Evolutionary conservation across 306 rosid genomes (phyloP).

Genomic region (Glycine latifolia): DNA sequence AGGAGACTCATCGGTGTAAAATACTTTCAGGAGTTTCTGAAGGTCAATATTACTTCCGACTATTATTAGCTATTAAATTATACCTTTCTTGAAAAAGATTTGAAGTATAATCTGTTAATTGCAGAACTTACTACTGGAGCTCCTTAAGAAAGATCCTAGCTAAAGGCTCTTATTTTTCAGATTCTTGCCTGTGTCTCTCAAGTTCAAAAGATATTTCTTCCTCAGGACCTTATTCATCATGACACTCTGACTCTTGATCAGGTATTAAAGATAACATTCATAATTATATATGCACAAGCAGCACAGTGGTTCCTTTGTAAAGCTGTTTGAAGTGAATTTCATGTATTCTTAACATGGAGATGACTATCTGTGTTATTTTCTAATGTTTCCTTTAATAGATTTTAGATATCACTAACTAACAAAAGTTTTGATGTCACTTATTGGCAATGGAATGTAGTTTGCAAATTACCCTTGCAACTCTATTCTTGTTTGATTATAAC

Average conservation of each 20-base stretch:
- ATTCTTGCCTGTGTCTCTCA: slow-evolving; percentile 94
- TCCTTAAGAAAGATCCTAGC: slow-evolving; percentile 46
- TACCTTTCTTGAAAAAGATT: slow-evolving; percentile 22
- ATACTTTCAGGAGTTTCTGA: slow-evolving; percentile 89
- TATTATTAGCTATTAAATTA: slow-evolving; percentile 5
- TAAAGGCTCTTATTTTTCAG: slow-evolving; percentile 57
- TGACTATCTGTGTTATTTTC: slow-evolving; percentile 1
- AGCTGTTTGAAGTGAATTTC: slow-evolving; percentile 29
- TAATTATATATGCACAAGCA: slow-evolving; percentile 17
- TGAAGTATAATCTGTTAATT: slow-evolving; percentile 42
- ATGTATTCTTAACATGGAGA: slow-evolving; percentile 29
- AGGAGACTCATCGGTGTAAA: slow-evolving; percentile 93
- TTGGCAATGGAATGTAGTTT: slow-evolving; percentile 35
- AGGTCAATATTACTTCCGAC: slow-evolving; percentile 56
- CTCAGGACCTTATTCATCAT: slow-evolving; percentile 70
- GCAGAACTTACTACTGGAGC: slow-evolving; percentile 93
- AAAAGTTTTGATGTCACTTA: slow-evolving; percentile 12
- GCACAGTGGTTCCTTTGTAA: slow-evolving; percentile 2
- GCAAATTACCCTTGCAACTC: slow-evolving; percentile 25
- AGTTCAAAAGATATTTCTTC: slow-evolving; percentile 87
- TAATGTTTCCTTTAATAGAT: slow-evolving; percentile 23
- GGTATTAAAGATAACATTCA: slow-evolving; percentile 48
- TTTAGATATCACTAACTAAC: slow-evolving; percentile 28
- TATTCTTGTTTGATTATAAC: neutral
- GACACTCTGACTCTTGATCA: slow-evolving; percentile 70